Evolutionary conservation across 495 filamentous ascomycete genomes (phyloP), one percentile per base, ranked within the genome.

Genomic region (Haplographium delicatum): DNA sequence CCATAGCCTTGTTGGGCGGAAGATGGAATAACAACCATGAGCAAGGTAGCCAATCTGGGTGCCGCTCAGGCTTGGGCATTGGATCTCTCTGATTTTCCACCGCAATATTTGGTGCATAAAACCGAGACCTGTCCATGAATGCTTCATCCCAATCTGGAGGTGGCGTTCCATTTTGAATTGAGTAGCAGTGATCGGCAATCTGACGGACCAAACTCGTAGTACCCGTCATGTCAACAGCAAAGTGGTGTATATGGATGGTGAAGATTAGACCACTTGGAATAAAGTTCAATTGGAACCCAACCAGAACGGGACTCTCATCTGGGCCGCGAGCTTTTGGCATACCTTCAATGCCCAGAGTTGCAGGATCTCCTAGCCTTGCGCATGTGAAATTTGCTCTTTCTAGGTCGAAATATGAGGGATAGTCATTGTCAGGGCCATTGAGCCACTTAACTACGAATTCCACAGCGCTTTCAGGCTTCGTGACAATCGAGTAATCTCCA

Each of bases 371-470:
- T 3, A 67, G 54, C 4, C 37, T 30, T 11, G 54, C 52, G 0
- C 62, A 64, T 4, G 38, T 51, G 23, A 69, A 69, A 40, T 70
- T 44, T 18, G 53, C 48, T 25, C 52, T 48, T 37, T 66, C 65
- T 24, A 70, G 55, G 0, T 68, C 65, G 16, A 47, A 38, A 18
- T 69, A 47, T 13, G 66, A 65, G 0, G 62, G 56, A 5, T 62
- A 60, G 34, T 57, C 43, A 41, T 67, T 62, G 16, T 62, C 62
- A 0, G 60, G 60, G 3, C 40, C 47, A 40, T 69, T 69, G 27
- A 73, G 59, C 39, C 63, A 67, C 46, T 74, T 65, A n/a, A 74
- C 62, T 38, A 65, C 31, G 20, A 74, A 65, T 8, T 52, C 56
- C 8, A 73, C 70, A 0, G 67, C 69, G 56, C 64, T 65, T 35